A percentile compares a stretch with the other conserved stretches of the same genome.
phyloP scores from a whole-genome alignment of 352 stramenopile genomes.

The Pythium aphanidermatum region DNA sequence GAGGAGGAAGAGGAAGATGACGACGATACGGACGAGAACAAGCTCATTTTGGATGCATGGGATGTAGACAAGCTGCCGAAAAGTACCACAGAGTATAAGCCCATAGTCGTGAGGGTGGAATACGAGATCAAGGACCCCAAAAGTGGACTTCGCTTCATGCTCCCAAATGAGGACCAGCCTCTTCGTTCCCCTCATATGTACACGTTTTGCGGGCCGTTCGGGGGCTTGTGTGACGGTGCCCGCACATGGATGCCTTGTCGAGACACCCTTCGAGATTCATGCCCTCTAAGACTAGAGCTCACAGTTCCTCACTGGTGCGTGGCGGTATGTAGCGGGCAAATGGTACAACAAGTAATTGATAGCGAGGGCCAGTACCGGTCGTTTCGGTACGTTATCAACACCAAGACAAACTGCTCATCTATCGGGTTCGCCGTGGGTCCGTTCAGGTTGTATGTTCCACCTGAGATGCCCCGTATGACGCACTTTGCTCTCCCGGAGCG shows the following conservation, averaged over 20 bases:
- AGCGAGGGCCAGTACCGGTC: slow-evolving; percentile 51
- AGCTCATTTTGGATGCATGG: slow-evolving; percentile 56
- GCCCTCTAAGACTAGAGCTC: slow-evolving; percentile 67
- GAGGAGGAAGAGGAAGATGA: slow-evolving; percentile 36
- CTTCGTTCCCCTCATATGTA: slow-evolving; percentile 82
- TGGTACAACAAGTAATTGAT: slow-evolving; percentile 77
- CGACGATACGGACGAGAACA: slow-evolving; percentile 32
- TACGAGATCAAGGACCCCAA: slow-evolving; percentile 71
- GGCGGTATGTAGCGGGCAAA: slow-evolving; percentile 73
- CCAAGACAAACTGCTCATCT: slow-evolving; percentile 77
- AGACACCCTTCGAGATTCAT: slow-evolving; percentile 67
- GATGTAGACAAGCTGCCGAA: slow-evolving; percentile 60
- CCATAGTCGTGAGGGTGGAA: slow-evolving; percentile 63
- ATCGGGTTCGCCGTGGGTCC: slow-evolving; percentile 77
- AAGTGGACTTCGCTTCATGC: slow-evolving; percentile 61
- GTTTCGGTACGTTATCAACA: slow-evolving; percentile 75
- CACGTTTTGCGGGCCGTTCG: slow-evolving; percentile 78
- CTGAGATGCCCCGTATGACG: slow-evolving; percentile 76
- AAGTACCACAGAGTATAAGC: slow-evolving; percentile 66
- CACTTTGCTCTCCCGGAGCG: slow-evolving; percentile 76
- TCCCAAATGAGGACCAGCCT: slow-evolving; percentile 63
- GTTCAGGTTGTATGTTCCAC: slow-evolving; percentile 66
- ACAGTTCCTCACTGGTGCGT: slow-evolving; percentile 80
- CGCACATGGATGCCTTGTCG: slow-evolving; percentile 83
- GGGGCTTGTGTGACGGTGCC: slow-evolving; percentile 72